A percentile compares a stretch with the other conserved stretches of the same genome.
Conservation (phyloP, 495 filamentous ascomycete species). For the Lentithecium fluviatile region DNA sequence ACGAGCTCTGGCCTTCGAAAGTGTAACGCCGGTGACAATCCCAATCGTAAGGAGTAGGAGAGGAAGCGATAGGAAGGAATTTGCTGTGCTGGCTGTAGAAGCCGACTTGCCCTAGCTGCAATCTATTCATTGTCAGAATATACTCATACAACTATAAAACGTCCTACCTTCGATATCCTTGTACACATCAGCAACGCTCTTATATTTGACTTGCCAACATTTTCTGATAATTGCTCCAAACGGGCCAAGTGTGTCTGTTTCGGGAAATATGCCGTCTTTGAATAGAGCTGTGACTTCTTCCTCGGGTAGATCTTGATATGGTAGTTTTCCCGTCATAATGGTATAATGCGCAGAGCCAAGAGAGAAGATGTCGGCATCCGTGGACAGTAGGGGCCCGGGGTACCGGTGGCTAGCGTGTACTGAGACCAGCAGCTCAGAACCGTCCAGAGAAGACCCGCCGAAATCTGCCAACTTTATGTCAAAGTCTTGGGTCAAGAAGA, state of each 20-base stretch:
- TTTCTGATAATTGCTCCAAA: slow-evolving; percentile 15
- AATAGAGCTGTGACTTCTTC: slow-evolving; percentile 28
- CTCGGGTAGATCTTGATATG: slow-evolving; percentile 36
- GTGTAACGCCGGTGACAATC: not conserved
- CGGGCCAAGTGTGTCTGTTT: slow-evolving; percentile 12
- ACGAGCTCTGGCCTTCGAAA: too few species aligned
- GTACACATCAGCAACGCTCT: slow-evolving; percentile 9
- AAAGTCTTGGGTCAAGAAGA: slow-evolving; percentile 34
- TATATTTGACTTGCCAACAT: slow-evolving; percentile 17
- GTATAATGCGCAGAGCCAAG: slow-evolving; percentile 40
- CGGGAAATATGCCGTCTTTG: slow-evolving; percentile 12
- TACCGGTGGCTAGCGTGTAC: slow-evolving; percentile 26
- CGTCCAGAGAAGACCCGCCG: slow-evolving; percentile 40
- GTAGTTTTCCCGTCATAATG: slow-evolving; percentile 37
- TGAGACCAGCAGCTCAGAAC: slow-evolving; percentile 21
- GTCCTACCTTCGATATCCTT: slow-evolving; percentile 19
- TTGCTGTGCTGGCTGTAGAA: not conserved
- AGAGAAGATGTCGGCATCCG: slow-evolving; percentile 38
- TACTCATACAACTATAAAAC: slow-evolving; percentile 1
- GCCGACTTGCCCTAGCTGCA: not conserved
- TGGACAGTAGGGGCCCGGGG: slow-evolving; percentile 7
- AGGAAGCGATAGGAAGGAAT: slow-evolving; percentile 5
- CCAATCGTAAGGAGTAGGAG: slow-evolving; percentile 11
- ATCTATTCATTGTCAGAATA: slow-evolving; percentile 6
- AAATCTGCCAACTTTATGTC: slow-evolving; percentile 39